These are phyloP conservation scores for Coniochaeta sp. DNA, from an alignment of 2,329 filamentous ascomycete genomes.

Conservation along the genomic window DNA sequence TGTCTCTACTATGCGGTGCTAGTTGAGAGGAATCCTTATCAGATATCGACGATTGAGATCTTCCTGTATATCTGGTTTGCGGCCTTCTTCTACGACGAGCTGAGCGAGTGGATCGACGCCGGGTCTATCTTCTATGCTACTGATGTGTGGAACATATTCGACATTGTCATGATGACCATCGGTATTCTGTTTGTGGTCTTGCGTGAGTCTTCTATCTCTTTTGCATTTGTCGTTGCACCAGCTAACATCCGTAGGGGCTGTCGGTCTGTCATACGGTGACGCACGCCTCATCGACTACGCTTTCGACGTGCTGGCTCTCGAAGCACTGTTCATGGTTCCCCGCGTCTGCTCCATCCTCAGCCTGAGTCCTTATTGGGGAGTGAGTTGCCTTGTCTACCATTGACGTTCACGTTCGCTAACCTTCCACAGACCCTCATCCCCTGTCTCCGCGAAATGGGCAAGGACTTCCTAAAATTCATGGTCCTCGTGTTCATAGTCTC, in stretches of 20 bases:
- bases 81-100: conserved; percentile 81
- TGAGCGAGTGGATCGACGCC: conserved; percentile 79
- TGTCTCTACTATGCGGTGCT: conserved; percentile 82
- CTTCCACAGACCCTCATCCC: conserved; percentile 62
- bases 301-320: conserved; percentile 83
- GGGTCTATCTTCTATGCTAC: conserved; percentile 79
- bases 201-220: conserved; percentile 51
- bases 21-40: conserved; percentile 59
- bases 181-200: conserved; percentile 65
- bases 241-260: conserved; percentile 46
- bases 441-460: conserved; percentile 89
- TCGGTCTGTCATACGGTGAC: conserved; percentile 58
- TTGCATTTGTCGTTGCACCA: conserved; percentile 4
- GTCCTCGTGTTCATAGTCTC: conserved; percentile 72
- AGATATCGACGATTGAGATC: conserved; percentile 62
- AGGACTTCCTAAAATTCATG: conserved; percentile 82
- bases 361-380: conserved; percentile 80
- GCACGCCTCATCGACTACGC: conserved; percentile 63
- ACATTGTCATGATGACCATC: conserved; percentile 69
- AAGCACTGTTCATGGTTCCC: conserved; percentile 85
- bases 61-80: conserved; percentile 80
- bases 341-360: conserved; percentile 82
- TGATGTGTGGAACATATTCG: conserved; percentile 78
- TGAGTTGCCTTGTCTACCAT: conserved; percentile 7
- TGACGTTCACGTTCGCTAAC: conserved; percentile 2